phyloP scores from a whole-genome alignment of 805 yeast species.

The Schizosaccharomyces cryophilus region DNA sequence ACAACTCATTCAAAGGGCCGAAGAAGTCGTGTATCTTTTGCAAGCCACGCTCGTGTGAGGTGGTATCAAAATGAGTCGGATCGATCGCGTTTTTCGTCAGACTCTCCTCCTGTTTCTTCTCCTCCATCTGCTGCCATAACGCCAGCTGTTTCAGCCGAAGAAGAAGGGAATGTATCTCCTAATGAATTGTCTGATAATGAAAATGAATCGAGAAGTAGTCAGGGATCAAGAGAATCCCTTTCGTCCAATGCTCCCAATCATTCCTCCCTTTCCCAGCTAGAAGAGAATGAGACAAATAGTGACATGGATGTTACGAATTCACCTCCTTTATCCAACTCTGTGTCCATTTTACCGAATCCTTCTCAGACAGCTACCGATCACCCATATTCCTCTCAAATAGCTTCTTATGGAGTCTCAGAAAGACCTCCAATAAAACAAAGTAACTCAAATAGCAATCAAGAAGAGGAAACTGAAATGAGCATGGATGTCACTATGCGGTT shows the following conservation, averaged over 20 bases:
- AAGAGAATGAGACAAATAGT: neutral
- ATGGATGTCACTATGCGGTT: neutral
- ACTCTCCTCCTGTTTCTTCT: too few relatives aligned
- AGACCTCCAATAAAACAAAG: neutral
- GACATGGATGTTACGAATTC: neutral
- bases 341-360: neutral
- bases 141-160: neutral
- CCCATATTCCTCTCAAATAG: neutral
- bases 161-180: neutral
- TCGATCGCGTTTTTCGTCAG: neutral
- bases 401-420: neutral
- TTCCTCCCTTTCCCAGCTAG: neutral
- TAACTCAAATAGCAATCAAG: neutral
- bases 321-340: neutral
- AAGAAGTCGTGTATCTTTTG: conserved; percentile 46
- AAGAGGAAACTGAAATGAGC: neutral
- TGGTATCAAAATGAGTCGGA: neutral
- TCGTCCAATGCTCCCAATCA: neutral
- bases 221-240: neutral
- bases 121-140: too few relatives aligned
- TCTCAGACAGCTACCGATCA: neutral
- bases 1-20: conserved; percentile 4
- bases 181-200: too few relatives aligned
- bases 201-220: neutral
- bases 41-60: conserved; percentile 11